A percentile compares a stretch with the other conserved stretches of the same genome.
Conservation (phyloP, 1,284 basidiomycete species). For the Mycosarcoma mackinlayi region DNA sequence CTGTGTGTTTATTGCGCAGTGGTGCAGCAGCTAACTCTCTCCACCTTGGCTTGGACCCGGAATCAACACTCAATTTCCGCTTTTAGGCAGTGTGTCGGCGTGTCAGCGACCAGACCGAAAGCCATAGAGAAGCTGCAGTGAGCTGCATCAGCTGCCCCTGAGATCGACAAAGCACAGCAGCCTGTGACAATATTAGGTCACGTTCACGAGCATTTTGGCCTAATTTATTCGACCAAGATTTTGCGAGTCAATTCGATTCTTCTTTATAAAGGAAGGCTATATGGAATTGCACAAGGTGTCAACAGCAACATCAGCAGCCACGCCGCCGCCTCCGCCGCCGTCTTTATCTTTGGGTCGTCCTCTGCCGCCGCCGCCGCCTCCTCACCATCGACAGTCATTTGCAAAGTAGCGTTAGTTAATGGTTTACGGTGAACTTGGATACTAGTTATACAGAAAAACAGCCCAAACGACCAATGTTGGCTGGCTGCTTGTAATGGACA, state of each 20-base stretch:
- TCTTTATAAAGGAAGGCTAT: too few relatives aligned
- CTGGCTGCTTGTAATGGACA: background rate
- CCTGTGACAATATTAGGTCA: background rate
- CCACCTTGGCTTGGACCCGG: background rate
- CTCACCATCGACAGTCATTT: background rate
- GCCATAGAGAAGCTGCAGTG: too few relatives aligned
- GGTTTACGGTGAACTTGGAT: background rate
- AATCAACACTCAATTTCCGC: background rate
- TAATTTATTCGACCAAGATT: background rate
- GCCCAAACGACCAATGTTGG: background rate
- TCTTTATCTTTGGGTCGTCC: too few relatives aligned
- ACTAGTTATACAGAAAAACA: slow-evolving; percentile 2
- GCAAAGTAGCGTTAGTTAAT: background rate
- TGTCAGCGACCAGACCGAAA: background rate
- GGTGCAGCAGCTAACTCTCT: too few relatives aligned
- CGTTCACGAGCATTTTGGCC: background rate
- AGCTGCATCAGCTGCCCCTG: background rate
- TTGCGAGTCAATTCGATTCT: background rate
- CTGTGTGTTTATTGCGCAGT: slow-evolving; percentile 9
- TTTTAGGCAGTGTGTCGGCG: too few relatives aligned
- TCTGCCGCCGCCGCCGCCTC: too few relatives aligned
- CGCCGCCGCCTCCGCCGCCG: too few relatives aligned
- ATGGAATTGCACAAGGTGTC: too few relatives aligned
- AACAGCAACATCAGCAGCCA: too few relatives aligned
- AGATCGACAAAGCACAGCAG: slow-evolving; percentile 1